Conservation (phyloP, 768 basidiomycete species). For the Leccinum disarticulatum region DNA sequence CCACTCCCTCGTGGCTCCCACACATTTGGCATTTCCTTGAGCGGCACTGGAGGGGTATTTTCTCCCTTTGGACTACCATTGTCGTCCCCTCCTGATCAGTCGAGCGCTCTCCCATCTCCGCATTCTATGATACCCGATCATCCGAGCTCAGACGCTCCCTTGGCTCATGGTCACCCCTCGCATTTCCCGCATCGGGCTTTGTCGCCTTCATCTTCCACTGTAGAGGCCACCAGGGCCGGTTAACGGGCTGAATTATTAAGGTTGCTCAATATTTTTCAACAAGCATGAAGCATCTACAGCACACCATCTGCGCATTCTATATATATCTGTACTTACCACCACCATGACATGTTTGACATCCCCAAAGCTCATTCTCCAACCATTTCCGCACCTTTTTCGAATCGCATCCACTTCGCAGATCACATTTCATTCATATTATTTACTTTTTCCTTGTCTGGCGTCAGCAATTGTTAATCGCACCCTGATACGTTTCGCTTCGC, state of each 20-base stretch:
- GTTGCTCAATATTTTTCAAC: conserved; percentile 38
- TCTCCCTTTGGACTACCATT: conserved; percentile 35
- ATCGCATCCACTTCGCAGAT: conserved; percentile 30
- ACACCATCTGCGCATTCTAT: conserved; percentile 41
- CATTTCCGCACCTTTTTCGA: conserved; percentile 21
- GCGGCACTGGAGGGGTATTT: conserved; percentile 25
- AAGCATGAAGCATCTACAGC: conserved; percentile 41
- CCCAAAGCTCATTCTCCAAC: conserved; percentile 28
- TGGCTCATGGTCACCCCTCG: conserved; percentile 36
- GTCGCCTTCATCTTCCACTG: conserved; percentile 39
- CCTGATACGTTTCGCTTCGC: conserved; percentile 17
- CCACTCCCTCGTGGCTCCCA: conserved; percentile 33
- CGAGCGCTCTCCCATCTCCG: conserved; percentile 28
- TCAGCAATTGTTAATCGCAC: conserved; percentile 33
- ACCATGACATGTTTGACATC: conserved; percentile 36
- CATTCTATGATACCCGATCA: conserved; percentile 39
- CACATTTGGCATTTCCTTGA: conserved; percentile 33
- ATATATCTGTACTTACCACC: conserved; percentile 40
- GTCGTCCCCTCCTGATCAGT: conserved; percentile 31
- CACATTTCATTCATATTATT: conserved; percentile 29
- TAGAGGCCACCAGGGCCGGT: conserved; percentile 41
- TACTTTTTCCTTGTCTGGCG: conserved; percentile 21
- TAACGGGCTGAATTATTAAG: conserved; percentile 40
- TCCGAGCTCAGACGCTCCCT: conserved; percentile 30
- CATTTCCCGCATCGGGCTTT: conserved; percentile 40